Percentiles rank a stretch among this genome's conserved stretches.
Evolutionary conservation across 2,329 filamentous ascomycete genomes (phyloP).

Genomic region (Curvularia verruculosa): DNA sequence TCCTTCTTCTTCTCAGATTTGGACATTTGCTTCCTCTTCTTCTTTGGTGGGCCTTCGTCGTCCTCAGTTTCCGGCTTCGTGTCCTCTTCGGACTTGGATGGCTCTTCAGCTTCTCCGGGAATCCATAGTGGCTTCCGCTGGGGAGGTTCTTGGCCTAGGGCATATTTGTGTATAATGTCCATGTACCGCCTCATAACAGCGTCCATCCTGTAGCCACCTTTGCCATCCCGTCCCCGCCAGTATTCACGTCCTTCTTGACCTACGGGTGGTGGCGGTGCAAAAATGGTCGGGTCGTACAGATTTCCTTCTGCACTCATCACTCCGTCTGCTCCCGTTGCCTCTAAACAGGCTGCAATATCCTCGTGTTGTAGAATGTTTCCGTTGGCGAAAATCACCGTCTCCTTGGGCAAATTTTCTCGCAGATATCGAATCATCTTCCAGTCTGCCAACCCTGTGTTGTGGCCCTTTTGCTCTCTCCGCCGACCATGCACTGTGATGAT

Average conservation of each 20-base stretch:
- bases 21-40: slow-evolving; percentile 43
- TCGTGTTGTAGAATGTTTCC: slow-evolving; percentile 85
- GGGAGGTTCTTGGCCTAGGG: slow-evolving; percentile 70
- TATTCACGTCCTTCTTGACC: slow-evolving; percentile 76
- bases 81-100: slow-evolving; percentile 45
- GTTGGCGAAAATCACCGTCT: slow-evolving; percentile 96
- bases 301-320: slow-evolving; percentile 98
- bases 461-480: slow-evolving; percentile 89
- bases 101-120: slow-evolving; percentile 56
- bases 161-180: slow-evolving; percentile 84
- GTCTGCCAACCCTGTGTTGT: slow-evolving; percentile 90
- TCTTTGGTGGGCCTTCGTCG: slow-evolving; percentile 42
- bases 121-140: slow-evolving; percentile 74
- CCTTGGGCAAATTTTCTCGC: slow-evolving; percentile 78
- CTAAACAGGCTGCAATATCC: slow-evolving; percentile 78
- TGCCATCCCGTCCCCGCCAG: slow-evolving; percentile 80
- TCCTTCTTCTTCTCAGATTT: slow-evolving; percentile 57
- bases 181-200: slow-evolving; percentile 86
- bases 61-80: slow-evolving; percentile 21
- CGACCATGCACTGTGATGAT: slow-evolving; percentile 93
- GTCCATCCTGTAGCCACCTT: slow-evolving; percentile 86
- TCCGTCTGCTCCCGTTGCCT: slow-evolving; percentile 84
- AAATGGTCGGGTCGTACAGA: slow-evolving; percentile 87
- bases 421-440: slow-evolving; percentile 86
- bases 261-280: slow-evolving; percentile 68